Evolutionary conservation across 73 alveolate genomes (phyloP), one percentile per base, ranked within the genome.

Genomic region (Vitrella brassicaformis): DNA sequence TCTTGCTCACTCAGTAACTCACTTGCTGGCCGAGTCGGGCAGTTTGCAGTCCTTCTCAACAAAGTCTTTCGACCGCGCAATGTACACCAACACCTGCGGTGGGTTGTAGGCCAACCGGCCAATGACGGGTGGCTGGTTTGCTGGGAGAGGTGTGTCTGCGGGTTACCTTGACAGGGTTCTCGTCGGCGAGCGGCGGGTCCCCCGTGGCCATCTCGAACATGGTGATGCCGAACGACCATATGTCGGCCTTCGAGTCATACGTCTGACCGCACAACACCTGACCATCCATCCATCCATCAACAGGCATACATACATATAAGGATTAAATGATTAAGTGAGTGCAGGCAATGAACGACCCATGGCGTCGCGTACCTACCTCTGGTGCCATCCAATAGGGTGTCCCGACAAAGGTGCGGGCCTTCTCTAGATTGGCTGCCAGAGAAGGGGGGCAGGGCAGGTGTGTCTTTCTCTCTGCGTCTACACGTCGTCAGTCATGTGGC

Each of bases 311-410:
- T 14, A 39, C 22, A n/a, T n/a, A n/a, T n/a, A n/a, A n/a, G n/a
- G n/a, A n/a, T n/a, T n/a, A n/a, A n/a, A n/a, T n/a, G n/a, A n/a
- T n/a, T n/a, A n/a, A n/a, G n/a, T n/a, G n/a, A n/a, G n/a, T n/a
- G 56, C 56, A 4, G 14, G 56, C 56, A 4, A 39, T 4, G 22
- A 39, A 4, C 22, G 56, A 39, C 56, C 14, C 56, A 39, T 8
- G 56, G 56, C 56, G 56, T 39, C 56, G 14, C 56, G 4, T 14
- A 39, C 56, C 14, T 4, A 81, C 88, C 77, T 81, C 83, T 14
- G 88, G 88, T n/a, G 82, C 71, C 88, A 81, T 81, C 84, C 84
- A 81, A 73, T 81, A 81, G 25, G 88, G 88, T 22, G 88, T 72
- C 1, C 88, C 88, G 56, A 39, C 56, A 4, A 39, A 8, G 22